These are phyloP conservation scores for Neofusicoccum ribis DNA, from an alignment of 2,329 filamentous ascomycete species.

Conservation along the genomic window DNA sequence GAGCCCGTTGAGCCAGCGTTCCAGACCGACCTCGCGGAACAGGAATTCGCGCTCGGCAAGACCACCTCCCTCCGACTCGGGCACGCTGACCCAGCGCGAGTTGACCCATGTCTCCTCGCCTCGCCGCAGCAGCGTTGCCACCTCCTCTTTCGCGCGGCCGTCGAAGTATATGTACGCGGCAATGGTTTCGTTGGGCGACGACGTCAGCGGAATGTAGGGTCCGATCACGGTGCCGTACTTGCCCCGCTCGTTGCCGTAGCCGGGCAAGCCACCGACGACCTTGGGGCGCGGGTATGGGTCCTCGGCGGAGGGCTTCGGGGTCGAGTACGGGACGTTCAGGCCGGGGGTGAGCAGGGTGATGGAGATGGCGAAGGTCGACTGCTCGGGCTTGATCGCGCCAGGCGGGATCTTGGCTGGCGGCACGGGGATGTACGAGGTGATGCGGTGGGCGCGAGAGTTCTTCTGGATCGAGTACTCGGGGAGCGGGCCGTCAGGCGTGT, in stretches of 20 bases:
- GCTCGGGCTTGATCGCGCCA: slow-evolving; percentile 74
- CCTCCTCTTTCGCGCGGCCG: slow-evolving; percentile 91
- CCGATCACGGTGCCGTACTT: slow-evolving; percentile 62
- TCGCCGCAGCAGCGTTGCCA: slow-evolving; percentile 85
- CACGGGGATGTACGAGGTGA: slow-evolving; percentile 96
- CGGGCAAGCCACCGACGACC: slow-evolving; percentile 71
- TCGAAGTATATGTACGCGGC: slow-evolving; percentile 99
- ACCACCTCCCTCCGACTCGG: slow-evolving; percentile 86
- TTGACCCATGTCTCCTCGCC: slow-evolving; percentile 99
- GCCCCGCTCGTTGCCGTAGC: slow-evolving; percentile 52
- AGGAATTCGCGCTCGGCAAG: slow-evolving; percentile 95
- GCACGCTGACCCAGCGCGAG: slow-evolving; percentile 94
- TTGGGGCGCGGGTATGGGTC: slow-evolving; percentile 82
- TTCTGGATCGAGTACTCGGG: slow-evolving; percentile 94
- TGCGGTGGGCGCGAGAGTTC: slow-evolving; percentile 84
- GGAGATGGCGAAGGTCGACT: slow-evolving; percentile 95
- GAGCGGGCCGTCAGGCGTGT: slow-evolving; percentile 76
- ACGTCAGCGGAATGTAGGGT: slow-evolving; percentile 89
- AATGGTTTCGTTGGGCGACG: slow-evolving; percentile 93
- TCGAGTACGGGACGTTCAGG: slow-evolving; percentile 88
- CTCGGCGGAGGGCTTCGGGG: slow-evolving; percentile 73
- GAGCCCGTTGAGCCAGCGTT: slow-evolving; percentile 93
- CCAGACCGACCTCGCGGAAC: slow-evolving; percentile 93
- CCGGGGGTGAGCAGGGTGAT: slow-evolving; percentile 91
- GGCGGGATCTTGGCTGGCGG: slow-evolving; percentile 76